Conservation (phyloP, 139 green algal species). For the Chlorella sp. region DNA sequence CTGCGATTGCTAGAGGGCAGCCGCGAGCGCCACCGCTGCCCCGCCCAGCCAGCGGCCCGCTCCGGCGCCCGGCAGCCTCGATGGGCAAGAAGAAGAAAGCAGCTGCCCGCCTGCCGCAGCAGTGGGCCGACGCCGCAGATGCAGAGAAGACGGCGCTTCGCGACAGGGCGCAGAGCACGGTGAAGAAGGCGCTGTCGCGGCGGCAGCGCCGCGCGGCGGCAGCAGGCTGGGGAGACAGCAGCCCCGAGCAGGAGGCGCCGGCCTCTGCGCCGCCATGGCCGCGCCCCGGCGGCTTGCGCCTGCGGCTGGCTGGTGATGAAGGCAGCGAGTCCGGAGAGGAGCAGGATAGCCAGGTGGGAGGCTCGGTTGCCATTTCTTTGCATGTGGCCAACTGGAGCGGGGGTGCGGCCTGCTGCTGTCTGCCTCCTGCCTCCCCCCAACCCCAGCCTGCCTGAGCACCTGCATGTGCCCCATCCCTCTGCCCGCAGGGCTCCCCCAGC, state of each 20-base stretch:
- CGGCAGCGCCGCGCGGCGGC: constrained; percentile 11
- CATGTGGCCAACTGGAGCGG: too few species aligned
- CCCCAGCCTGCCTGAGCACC: too few species aligned
- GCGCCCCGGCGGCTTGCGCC: background rate
- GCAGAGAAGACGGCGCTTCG: too few species aligned
- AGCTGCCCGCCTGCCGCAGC: background rate
- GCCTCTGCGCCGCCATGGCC: background rate
- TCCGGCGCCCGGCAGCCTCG: background rate
- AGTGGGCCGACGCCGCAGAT: background rate
- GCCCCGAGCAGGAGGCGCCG: background rate
- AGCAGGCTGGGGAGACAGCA: background rate
- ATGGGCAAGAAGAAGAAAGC: constrained; percentile 18
- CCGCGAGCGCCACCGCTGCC: background rate
- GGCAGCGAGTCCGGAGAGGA: too few species aligned
- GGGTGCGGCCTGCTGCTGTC: too few species aligned
- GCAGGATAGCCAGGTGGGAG: too few species aligned
- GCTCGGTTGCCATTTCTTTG: too few species aligned
- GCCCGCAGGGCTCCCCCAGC: too few species aligned
- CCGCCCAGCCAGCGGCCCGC: background rate
- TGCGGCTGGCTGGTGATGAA: background rate
- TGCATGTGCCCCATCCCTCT: too few species aligned
- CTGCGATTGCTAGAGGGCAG: background rate
- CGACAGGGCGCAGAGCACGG: too few species aligned
- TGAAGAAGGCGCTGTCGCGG: background rate
- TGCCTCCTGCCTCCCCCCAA: too few species aligned